Base-by-base conservation (phyloP, 2,329 filamentous ascomycete species). In the Fusarium coicis region DNA sequence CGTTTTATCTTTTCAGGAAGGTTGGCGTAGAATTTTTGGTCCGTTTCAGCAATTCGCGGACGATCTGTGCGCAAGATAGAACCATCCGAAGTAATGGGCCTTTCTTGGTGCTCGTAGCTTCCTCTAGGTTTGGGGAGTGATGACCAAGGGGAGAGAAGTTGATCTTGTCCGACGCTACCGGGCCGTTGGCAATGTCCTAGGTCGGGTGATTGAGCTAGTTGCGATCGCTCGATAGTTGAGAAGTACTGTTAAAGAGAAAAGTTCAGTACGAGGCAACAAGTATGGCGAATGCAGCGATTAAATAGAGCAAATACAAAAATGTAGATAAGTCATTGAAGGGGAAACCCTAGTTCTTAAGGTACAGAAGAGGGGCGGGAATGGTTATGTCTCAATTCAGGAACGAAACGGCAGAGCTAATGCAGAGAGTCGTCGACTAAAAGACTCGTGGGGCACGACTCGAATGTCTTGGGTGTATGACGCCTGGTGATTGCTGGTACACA, bases 1-100 rank as follows among this genome's bases (percentile, higher is more conserved):
- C 90, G 89, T 78, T 90, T 91, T 72, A 94, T 87, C 81, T 94
- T 94, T 70, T 93, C 89, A 26, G 93, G 93, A 46, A 95, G 85
- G 28, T 87, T 89, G 59, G 91, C 85, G 79, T 91, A 95, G 85
- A 93, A 94, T 71, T 89, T 86, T 61, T 88, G 88, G 75, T 93
- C 90, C 36, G 87, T 85, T 62, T 87, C 86, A 60, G 87, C 84
- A 65, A 84, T 78, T 23, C 77, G 79, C 50, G 80, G 81, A 32
- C 78, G 62, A 28, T 73, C 44, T 36, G 66, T 69, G 30, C 57
- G 44, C n/a, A 58, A 28, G 15, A 63, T 55, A 23, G 66, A 62
- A 37, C 65, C 59, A 52, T 76, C 73, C 32, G 74, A 77, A n/a
- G 67, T 70, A 23, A 68, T 58, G 34, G 70, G 70, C 21, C 53